These are phyloP conservation scores for Rhizophagus prolifer DNA, from an alignment of 192 early-diverging fungal species.

Conservation along the genomic window DNA sequence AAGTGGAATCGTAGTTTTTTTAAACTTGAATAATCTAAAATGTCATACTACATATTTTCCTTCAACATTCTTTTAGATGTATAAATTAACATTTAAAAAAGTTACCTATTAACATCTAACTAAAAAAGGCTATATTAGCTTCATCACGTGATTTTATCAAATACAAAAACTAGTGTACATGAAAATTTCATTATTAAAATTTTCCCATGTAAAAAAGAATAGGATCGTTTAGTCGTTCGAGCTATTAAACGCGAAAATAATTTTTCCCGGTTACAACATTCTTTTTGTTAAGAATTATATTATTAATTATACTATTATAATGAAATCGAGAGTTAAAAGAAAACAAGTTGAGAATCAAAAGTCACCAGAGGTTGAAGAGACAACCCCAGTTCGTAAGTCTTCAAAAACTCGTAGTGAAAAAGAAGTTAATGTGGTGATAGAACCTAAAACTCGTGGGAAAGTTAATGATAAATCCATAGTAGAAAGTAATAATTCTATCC, in stretches of 20 bases:
- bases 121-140: no score
- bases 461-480: not conserved
- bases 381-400: not conserved
- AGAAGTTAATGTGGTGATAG: not conserved
- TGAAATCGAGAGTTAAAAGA: not conserved
- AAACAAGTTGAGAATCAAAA: not conserved
- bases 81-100: no score
- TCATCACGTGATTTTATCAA: no score
- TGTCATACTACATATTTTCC: conserved; percentile 44
- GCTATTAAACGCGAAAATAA: no score
- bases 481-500: not conserved
- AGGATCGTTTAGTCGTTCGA: no score
- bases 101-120: no score
- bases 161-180: no score
- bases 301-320: not conserved
- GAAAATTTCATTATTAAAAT: no score
- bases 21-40: conserved; percentile 75
- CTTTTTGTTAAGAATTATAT: no score
- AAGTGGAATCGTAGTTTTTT: conserved; percentile 67
- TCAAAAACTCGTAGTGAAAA: not conserved
- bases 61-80: not conserved
- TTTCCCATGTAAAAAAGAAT: no score
- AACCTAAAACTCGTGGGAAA: not conserved
- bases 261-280: no score
- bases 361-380: not conserved